phyloP scores from a whole-genome alignment of 2,329 filamentous ascomycete species.

The Arthrobotrys sphaeroides region DNA sequence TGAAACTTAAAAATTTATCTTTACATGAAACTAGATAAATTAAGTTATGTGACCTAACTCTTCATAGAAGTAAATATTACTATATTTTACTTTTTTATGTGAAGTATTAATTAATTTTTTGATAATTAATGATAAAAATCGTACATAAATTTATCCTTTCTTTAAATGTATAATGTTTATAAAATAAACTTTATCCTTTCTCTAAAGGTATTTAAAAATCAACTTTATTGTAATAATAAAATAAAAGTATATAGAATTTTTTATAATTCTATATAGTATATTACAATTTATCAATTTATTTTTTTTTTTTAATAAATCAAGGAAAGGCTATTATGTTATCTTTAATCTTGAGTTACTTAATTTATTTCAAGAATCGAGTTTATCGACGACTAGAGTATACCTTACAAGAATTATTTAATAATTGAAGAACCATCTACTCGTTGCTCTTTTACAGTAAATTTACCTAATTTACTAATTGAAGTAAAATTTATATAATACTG shows the following conservation, averaged over 20 bases:
- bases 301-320: slow-evolving; percentile 58
- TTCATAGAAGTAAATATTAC: slow-evolving; percentile 57
- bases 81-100: slow-evolving; percentile 53
- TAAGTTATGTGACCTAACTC: slow-evolving; percentile 15
- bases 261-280: slow-evolving; percentile 59
- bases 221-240: slow-evolving; percentile 55
- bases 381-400: slow-evolving; percentile 6
- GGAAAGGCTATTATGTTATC: slow-evolving; percentile 56
- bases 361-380: slow-evolving; percentile 29
- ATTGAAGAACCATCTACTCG: slow-evolving; percentile 8
- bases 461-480: slow-evolving; percentile 34
- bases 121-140: slow-evolving; percentile 55
- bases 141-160: neutral
- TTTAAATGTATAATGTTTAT: slow-evolving; percentile 13
- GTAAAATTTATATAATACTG: slow-evolving; percentile 19
- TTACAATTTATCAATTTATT: slow-evolving; percentile 60
- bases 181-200: slow-evolving; percentile 18
- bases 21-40: slow-evolving; percentile 13
- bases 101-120: slow-evolving; percentile 37
- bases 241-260: slow-evolving; percentile 59
- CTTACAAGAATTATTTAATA: slow-evolving; percentile 24
- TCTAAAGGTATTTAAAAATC: slow-evolving; percentile 18
- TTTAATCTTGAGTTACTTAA: slow-evolving; percentile 43
- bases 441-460: slow-evolving; percentile 23
- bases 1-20: slow-evolving; percentile 42